Evolutionary conservation across 2,329 filamentous ascomycete species (phyloP).

Genomic region (Neurospora crassa): DNA sequence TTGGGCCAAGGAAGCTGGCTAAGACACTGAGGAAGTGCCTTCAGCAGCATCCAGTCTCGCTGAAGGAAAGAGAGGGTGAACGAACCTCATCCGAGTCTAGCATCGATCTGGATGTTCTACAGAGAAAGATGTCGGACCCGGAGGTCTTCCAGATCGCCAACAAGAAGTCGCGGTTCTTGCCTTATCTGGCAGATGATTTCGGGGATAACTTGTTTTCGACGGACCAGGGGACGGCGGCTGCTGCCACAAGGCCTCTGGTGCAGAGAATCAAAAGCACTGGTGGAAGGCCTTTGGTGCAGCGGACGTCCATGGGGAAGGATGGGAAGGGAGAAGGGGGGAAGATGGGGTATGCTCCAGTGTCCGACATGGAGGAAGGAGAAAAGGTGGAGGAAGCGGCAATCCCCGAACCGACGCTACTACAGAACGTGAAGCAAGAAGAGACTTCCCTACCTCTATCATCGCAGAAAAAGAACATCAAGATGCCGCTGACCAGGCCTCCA

Average conservation of each 20-base stretch:
- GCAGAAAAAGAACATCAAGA: background rate
- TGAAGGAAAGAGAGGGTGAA: background rate
- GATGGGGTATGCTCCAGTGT: background rate
- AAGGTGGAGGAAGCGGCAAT: background rate
- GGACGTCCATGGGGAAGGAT: background rate
- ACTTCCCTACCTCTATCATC: background rate
- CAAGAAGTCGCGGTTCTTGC: background rate
- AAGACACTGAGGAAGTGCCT: slow-evolving; percentile 18
- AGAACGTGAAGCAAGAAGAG: background rate
- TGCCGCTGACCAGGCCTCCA: background rate
- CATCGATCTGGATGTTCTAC: background rate
- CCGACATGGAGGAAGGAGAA: background rate
- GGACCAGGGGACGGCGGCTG: background rate
- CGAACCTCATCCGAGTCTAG: background rate
- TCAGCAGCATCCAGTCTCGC: background rate
- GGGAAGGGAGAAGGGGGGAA: background rate
- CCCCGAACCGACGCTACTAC: background rate
- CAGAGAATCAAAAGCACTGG: background rate
- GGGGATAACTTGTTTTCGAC: background rate
- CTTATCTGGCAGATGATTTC: background rate
- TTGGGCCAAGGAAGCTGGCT: slow-evolving; percentile 28
- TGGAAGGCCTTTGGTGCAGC: background rate
- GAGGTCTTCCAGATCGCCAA: background rate
- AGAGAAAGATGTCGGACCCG: background rate
- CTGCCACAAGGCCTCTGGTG: background rate